Percentiles rank a stretch among this genome's conserved stretches.
Evolutionary conservation across 108 stramenopile genomes (phyloP).

Genomic region (Thalassiosira profunda): DNA sequence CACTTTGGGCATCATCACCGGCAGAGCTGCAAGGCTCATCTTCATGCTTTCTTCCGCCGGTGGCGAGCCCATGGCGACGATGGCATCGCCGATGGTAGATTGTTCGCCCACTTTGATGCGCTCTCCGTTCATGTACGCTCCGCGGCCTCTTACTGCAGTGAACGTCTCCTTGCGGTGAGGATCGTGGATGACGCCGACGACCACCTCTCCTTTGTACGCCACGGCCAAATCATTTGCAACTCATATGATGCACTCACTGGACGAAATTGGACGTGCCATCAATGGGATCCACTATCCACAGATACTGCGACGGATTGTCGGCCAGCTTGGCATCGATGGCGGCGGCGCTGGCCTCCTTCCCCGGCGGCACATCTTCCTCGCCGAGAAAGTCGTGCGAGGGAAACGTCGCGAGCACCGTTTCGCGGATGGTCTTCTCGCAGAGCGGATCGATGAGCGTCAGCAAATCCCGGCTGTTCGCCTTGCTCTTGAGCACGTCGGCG

Average conservation of each 20-base stretch:
- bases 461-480: constrained; percentile 90
- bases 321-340: constrained; percentile 63
- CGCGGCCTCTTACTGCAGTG: constrained; percentile 71
- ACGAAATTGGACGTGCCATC: constrained; percentile 86
- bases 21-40: constrained; percentile 64
- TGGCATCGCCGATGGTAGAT: constrained; percentile 52
- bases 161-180: constrained; percentile 87
- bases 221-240: too few relatives aligned
- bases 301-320: constrained; percentile 26
- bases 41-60: constrained; percentile 66
- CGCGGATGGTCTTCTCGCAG: constrained; percentile 73
- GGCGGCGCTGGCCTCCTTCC: constrained; percentile 73
- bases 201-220: constrained; percentile 70
- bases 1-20: constrained; percentile 73
- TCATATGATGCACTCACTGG: constrained; percentile 80
- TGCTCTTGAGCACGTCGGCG: constrained; percentile 70
- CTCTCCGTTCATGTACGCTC: constrained; percentile 79
- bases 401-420: constrained; percentile 58
- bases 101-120: constrained; percentile 27
- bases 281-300: constrained; percentile 85
- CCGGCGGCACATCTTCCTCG: constrained; percentile 90
- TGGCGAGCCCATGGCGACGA: constrained; percentile 82
- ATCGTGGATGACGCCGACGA: constrained; percentile 90
- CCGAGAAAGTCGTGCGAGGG: constrained; percentile 85
- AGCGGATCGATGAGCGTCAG: constrained; percentile 90